A percentile compares a stretch with the other conserved stretches of the same genome.
Conservation (phyloP, 2,329 filamentous ascomycete genomes). For the Juglanconis oblonga region DNA sequence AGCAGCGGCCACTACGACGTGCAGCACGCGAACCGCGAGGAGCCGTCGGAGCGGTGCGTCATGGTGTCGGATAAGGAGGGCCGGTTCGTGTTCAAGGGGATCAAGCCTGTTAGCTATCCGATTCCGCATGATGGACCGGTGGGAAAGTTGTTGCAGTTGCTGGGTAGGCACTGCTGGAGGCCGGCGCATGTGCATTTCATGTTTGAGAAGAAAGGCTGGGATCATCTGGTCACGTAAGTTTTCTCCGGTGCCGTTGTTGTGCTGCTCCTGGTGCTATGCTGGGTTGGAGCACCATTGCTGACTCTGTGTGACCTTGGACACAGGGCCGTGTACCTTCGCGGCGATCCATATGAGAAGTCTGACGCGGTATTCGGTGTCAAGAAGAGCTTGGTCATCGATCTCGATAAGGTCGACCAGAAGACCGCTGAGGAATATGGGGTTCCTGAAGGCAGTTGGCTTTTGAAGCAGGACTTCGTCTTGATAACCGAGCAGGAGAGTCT, state of each 20-base stretch:
- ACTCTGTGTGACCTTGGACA: not conserved
- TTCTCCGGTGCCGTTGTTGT: not conserved
- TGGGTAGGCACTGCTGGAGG: constrained; percentile 74
- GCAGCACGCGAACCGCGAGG: constrained; percentile 63
- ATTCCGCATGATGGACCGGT: constrained; percentile 85
- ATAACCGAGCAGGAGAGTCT: constrained; percentile 68
- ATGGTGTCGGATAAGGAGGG: constrained; percentile 65
- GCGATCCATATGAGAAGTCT: constrained; percentile 77
- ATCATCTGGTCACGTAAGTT: constrained; percentile 78
- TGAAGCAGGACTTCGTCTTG: constrained; percentile 76
- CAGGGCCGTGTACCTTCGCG: constrained; percentile 73
- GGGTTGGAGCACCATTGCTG: not conserved
- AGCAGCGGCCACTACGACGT: constrained; percentile 79
- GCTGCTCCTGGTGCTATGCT: not conserved
- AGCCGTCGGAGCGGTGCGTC: constrained; percentile 70
- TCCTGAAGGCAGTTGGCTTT: constrained; percentile 57
- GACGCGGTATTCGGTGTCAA: constrained; percentile 89
- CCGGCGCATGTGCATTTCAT: constrained; percentile 85
- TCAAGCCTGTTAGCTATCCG: constrained; percentile 80
- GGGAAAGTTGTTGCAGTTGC: constrained; percentile 61
- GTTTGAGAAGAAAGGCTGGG: constrained; percentile 77
- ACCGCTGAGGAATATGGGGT: constrained; percentile 62
- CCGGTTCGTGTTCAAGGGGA: constrained; percentile 79
- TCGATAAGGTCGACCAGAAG: constrained; percentile 46
- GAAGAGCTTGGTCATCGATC: constrained; percentile 70